phyloP scores from a whole-genome alignment of 257 asterid genomes.

The Verbascum thapsus region DNA sequence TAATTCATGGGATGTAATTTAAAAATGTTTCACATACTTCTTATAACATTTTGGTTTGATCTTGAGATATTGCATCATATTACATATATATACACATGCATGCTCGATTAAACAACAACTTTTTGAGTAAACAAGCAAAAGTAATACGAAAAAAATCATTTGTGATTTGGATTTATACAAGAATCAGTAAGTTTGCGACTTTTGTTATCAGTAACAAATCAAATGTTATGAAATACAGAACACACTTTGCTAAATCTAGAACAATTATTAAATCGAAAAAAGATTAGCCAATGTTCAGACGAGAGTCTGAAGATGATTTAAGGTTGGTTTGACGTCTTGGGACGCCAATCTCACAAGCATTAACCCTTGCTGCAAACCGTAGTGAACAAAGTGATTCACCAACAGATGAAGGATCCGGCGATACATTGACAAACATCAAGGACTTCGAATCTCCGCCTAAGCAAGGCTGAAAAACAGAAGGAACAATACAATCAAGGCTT shows the following conservation, averaged over 20 bases:
- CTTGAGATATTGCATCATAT: neutral
- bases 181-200: neutral
- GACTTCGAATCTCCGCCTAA: slow-evolving; percentile 37
- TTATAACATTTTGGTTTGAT: neutral
- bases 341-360: slow-evolving; percentile 92
- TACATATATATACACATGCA: no score
- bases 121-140: no score
- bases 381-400: slow-evolving; percentile 97
- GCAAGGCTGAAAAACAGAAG: slow-evolving; percentile 24
- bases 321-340: slow-evolving; percentile 91
- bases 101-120: no score
- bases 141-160: no score
- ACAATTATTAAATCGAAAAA: no score
- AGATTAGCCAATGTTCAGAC: slow-evolving; percentile 78
- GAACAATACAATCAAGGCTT: neutral
- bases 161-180: no score
- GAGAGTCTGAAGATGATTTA: slow-evolving; percentile 59
- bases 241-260: neutral
- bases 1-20: neutral
- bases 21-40: neutral
- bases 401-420: slow-evolving; percentile 78
- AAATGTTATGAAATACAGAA: slow-evolving; percentile 37
- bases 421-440: slow-evolving; percentile 83
- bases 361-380: slow-evolving; percentile 90
- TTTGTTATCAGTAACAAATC: slow-evolving; percentile 34